Percentiles rank a stretch among this genome's conserved stretches.
Evolutionary conservation across 2,329 filamentous ascomycete genomes (phyloP).

Genomic region (Fusarium zealandicum): DNA sequence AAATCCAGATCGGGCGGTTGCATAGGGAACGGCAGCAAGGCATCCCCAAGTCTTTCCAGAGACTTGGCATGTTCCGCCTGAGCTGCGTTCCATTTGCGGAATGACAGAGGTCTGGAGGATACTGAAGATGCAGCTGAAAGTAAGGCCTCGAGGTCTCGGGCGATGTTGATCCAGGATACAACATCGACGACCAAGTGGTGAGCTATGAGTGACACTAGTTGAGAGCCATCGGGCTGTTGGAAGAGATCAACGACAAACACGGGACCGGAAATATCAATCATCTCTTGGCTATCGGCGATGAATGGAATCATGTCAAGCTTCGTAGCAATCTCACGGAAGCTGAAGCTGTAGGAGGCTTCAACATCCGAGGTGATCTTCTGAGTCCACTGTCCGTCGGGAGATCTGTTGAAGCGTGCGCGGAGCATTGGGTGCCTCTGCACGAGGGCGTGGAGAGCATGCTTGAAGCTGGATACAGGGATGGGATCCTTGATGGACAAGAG

Average conservation of each 20-base stretch:
- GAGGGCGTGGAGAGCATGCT: conserved; percentile 35
- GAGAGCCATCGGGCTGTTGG: conserved; percentile 5
- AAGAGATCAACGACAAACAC: conserved; percentile 21
- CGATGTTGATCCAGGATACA: conserved; percentile 54
- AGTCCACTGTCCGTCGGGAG: conserved; percentile 17
- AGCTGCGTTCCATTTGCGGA: conserved; percentile 48
- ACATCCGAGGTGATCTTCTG: conserved; percentile 36
- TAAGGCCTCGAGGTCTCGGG: conserved; percentile 53
- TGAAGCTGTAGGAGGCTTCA: conserved; percentile 30
- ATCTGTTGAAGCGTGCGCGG: conserved; percentile 43
- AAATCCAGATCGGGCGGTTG: conserved; percentile 19
- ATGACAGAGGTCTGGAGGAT: conserved; percentile 41
- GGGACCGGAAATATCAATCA: conserved; percentile 1
- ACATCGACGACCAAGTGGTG: conserved; percentile 53
- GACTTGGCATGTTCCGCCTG: conserved; percentile 44
- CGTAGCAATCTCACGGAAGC: conserved; percentile 19
- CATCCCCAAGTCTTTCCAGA: background rate
- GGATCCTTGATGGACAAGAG: conserved; percentile 43
- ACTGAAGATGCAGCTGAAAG: conserved; percentile 36
- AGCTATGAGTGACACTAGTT: conserved; percentile 43
- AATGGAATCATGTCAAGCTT: background rate
- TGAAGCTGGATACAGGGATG: conserved; percentile 22
- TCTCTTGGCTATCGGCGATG: conserved; percentile 6
- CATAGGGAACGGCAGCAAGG: conserved; percentile 11
- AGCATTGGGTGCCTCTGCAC: conserved; percentile 48